Evolutionary conservation across 1,284 basidiomycete genomes (phyloP), one percentile per base, ranked within the genome.

Genomic region (Trichosporon sp.): DNA sequence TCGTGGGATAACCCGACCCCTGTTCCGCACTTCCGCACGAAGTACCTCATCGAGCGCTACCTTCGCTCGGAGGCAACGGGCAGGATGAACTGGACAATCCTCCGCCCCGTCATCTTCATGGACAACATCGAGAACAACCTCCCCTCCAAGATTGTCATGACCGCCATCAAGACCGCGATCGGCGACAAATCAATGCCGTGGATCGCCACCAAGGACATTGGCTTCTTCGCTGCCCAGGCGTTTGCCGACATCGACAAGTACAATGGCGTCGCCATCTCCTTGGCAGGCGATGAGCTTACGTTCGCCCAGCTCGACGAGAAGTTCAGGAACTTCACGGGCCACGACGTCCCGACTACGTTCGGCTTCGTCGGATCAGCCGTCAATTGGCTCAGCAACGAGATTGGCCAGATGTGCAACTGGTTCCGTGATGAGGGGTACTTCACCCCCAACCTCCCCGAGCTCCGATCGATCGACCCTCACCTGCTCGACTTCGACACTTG

Each of bases 231-330:
- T 1, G 76, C 77, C 0, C 32, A 66, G 16, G 75, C 76, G 21
- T 71, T 80, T 46, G 59, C 48, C 16, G 54, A 70, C 38, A 59
- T 40, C 3, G 61, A 61, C 1, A 37, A 65, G 32, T 76, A 61
- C 63, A 43, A 71, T 46, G 68, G 70, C 6, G 66, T 67, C 38
- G 74, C 70, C 7, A 51, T 80, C 40, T 35, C 65, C 1, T 69
- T 80, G 6, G 79, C 76, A 3, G 75, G 76, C 21, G 77, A 79
- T 51, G 71, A 71, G 26, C 64, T 77, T 26, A 73, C 71, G 16
- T 74, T 70, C 37, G 56, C 65, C 2, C 70, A 78, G 61, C 68
- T 80, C 21, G 63, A 78, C 68, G 37, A 40, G 12, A 66, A 59
- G 35, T 73, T 71, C 12, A 8, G 16, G 5, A 40, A 67, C 35